These are phyloP conservation scores for Neonectria ditissima DNA, from an alignment of 2,329 filamentous ascomycete genomes.

Conservation along the genomic window DNA sequence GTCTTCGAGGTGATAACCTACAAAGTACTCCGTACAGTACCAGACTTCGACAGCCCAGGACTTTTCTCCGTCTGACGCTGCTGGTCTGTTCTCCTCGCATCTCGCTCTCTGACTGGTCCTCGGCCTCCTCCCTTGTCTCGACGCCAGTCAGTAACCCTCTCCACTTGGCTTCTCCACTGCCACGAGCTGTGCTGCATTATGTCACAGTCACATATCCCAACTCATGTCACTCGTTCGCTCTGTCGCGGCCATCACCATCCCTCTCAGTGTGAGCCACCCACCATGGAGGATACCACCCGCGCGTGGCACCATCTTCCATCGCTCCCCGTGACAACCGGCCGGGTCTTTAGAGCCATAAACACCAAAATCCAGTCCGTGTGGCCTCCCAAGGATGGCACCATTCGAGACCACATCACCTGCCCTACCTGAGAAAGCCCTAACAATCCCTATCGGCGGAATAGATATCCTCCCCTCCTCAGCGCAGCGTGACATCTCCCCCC, in stretches of 20 bases:
- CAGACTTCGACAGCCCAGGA: no score
- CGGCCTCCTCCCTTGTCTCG: conserved; percentile 15
- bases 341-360: conserved; percentile 1
- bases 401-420: not conserved
- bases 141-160: conserved; percentile 12
- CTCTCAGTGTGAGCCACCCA: not conserved
- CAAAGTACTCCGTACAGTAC: no score
- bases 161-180: conserved; percentile 23
- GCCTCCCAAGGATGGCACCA: conserved; percentile 8
- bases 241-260: not conserved
- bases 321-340: conserved; percentile 17
- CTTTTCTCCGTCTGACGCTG: conserved; percentile 3
- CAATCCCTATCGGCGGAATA: not conserved
- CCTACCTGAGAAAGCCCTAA: not conserved
- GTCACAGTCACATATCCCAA: not conserved
- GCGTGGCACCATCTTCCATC: conserved; percentile 19
- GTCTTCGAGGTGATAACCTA: not conserved
- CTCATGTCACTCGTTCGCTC: conserved; percentile 3
- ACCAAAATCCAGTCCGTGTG: conserved; percentile 2
- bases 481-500: conserved; percentile 14
- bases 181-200: conserved; percentile 22
- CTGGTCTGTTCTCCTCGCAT: conserved; percentile 4
- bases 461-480: not conserved
- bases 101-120: conserved; percentile 12
- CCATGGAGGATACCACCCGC: not conserved